Percentiles rank a stretch among this genome's conserved stretches.
These are phyloP conservation scores for Aspergillus eucalypticola DNA, from an alignment of 2,329 filamentous ascomycete species.

Conservation along the genomic window DNA sequence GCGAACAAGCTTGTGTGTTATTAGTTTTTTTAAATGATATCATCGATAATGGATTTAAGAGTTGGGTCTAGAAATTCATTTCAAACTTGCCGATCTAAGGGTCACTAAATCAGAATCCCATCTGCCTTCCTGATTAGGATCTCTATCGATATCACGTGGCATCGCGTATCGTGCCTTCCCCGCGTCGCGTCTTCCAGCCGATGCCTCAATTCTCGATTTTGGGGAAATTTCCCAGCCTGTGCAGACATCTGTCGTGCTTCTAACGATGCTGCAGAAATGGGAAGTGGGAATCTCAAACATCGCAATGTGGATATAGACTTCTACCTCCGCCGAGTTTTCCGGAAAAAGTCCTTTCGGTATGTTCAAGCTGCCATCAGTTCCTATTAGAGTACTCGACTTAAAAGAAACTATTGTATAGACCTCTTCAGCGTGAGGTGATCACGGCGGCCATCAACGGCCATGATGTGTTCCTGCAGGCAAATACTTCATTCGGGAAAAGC, in stretches of 20 bases:
- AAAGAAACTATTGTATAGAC: slow-evolving; percentile 51
- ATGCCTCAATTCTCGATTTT: slow-evolving; percentile 2
- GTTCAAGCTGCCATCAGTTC: slow-evolving; percentile 8
- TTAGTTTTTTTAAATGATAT: neutral
- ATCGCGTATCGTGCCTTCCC: slow-evolving; percentile 18
- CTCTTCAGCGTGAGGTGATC: slow-evolving; percentile 85
- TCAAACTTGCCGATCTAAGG: no score
- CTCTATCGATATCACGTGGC: slow-evolving; percentile 27
- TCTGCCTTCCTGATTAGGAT: neutral
- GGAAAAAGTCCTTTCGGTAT: slow-evolving; percentile 71
- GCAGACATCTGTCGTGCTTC: neutral
- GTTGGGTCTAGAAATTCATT: no score
- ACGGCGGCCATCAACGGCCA: slow-evolving; percentile 74
- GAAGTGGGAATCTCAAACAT: slow-evolving; percentile 24
- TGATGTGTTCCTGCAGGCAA: slow-evolving; percentile 90
- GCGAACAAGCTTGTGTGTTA: slow-evolving; percentile 5
- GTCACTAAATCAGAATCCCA: neutral
- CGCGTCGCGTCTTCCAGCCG: slow-evolving; percentile 13
- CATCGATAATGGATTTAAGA: neutral
- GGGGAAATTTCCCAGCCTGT: neutral
- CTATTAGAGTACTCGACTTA: neutral
- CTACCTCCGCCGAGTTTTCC: slow-evolving; percentile 71
- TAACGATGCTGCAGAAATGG: slow-evolving; percentile 34
- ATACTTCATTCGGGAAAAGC: slow-evolving; percentile 78
- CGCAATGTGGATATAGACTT: slow-evolving; percentile 66